A percentile compares a stretch with the other conserved stretches of the same genome.
These are phyloP conservation scores for Coffea humblotiana DNA, from an alignment of 305 asterid species.

Conservation along the genomic window DNA sequence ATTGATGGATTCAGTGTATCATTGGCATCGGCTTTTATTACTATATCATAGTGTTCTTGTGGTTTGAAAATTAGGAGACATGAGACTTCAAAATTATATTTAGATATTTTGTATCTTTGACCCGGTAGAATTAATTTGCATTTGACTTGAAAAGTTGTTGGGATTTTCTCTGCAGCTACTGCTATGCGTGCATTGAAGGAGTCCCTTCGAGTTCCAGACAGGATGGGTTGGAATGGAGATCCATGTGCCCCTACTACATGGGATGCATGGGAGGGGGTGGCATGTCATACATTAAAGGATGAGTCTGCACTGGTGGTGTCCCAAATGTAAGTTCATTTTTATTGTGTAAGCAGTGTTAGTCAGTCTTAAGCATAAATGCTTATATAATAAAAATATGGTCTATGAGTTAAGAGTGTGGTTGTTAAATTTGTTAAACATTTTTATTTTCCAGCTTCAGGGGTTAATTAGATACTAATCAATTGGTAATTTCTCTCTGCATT, in stretches of 20 bases:
- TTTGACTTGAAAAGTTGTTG: background rate
- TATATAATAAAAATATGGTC: background rate
- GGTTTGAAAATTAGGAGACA: background rate
- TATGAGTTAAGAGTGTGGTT: background rate
- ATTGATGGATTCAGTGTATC: background rate
- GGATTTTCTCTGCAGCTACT: constrained; percentile 44
- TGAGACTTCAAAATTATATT: background rate
- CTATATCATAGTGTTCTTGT: background rate
- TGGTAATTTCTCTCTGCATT: background rate
- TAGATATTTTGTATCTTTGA: background rate
- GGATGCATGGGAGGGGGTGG: constrained; percentile 99
- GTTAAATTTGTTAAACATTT: too few relatives aligned
- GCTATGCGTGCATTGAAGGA: constrained; percentile 91
- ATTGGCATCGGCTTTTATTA: background rate
- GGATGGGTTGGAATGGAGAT: constrained; percentile 99
- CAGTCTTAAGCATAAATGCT: background rate
- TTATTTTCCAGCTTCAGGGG: background rate
- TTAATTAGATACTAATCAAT: background rate
- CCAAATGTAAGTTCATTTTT: constrained; percentile 61
- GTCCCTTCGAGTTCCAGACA: constrained; percentile 82
- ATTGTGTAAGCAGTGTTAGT: background rate
- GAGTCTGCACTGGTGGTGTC: constrained; percentile 68
- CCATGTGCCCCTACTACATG: constrained; percentile 96
- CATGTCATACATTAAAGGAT: constrained; percentile 59
- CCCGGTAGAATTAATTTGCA: background rate